phyloP scores from a whole-genome alignment of 495 filamentous ascomycete genomes.

The Aspergillus nidulans region DNA sequence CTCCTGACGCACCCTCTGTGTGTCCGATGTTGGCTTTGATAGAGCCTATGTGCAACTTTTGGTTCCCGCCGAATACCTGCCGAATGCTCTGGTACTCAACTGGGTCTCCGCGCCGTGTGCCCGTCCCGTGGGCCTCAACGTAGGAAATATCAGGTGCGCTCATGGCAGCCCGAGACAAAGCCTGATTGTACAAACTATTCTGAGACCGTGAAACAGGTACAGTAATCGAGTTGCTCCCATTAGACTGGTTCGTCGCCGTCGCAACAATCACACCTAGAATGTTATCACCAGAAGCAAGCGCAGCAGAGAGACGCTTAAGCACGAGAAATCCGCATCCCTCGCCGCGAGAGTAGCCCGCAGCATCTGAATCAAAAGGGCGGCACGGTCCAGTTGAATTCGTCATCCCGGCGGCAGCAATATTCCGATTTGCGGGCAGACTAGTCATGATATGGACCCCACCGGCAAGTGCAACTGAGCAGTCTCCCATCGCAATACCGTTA shows the following conservation, averaged over 20 bases:
- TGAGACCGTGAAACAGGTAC: slow-evolving; percentile 30
- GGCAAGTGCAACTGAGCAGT: slow-evolving; percentile 26
- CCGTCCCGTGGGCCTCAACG: slow-evolving; percentile 24
- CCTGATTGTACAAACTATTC: slow-evolving; percentile 16
- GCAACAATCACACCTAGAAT: slow-evolving; percentile 58
- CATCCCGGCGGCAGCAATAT: slow-evolving; percentile 30
- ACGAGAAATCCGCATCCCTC: slow-evolving; percentile 60
- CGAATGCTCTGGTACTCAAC: slow-evolving; percentile 30
- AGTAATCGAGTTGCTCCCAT: slow-evolving; percentile 21
- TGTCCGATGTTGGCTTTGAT: slow-evolving; percentile 49
- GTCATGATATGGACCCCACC: slow-evolving; percentile 40
- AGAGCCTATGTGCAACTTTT: slow-evolving; percentile 24
- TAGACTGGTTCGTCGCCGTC: slow-evolving; percentile 29
- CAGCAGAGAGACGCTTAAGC: slow-evolving; percentile 61
- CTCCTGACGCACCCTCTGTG: slow-evolving; percentile 40
- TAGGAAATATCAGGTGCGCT: slow-evolving; percentile 13
- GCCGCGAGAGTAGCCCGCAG: slow-evolving; percentile 68
- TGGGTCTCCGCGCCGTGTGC: slow-evolving; percentile 41
- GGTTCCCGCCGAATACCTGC: slow-evolving; percentile 25
- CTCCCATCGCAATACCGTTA: slow-evolving; percentile 24
- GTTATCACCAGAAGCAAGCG: slow-evolving; percentile 55
- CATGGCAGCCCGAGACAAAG: slow-evolving; percentile 5
- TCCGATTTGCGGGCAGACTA: slow-evolving; percentile 27
- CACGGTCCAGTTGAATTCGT: slow-evolving; percentile 44
- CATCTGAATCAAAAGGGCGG: slow-evolving; percentile 64